Base-by-base conservation (phyloP, 2,329 filamentous ascomycete species). In the Helotiales sp. region DNA sequence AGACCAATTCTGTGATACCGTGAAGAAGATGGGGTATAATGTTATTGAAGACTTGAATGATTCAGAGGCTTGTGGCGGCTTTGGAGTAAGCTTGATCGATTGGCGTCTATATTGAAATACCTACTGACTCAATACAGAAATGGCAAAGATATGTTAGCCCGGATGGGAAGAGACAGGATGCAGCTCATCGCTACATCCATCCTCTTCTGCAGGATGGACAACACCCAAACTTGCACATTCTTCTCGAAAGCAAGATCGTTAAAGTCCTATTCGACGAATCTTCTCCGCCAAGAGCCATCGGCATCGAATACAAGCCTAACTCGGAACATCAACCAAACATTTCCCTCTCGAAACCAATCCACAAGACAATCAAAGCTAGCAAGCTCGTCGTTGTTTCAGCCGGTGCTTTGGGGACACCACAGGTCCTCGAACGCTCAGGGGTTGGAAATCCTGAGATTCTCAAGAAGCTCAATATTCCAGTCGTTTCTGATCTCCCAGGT, bases 401-500 rank as follows among this genome's bases (percentile, higher is more conserved):
- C n/a, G 71, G 70, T 34, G 70, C 71, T 31, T 66, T 68, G 9
- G 74, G 74, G 8, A 70, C 67, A 15, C 66, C 70, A 27, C 69
- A 69, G 34, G 75, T 88, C 1, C 77, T 89, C 0, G 84, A 88
- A 67, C 74, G 85, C 19, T 88, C 85, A 0, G 86, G 86, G 7
- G 66, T 89, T 1, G 84, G 83, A n/a, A 74, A 76, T 44, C 71
- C 75, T 0, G 73, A 78, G 1, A 64, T 84, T 5, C 75, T 87
- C 1, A 67, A 76, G 40, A 72, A 71, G 17, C 75, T 78, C 0
- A 77, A 75, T 0, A 76, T 86, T 2, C 72, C 77, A 1, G 66
- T 79, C 2, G 66, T 79, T 1, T 71, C 76, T 2, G 73, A 81
- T 47, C 67, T 83, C 1, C 77, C 78, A 0, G 80, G 79, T 2